Base-by-base conservation (phyloP, 305 asterid species). In the Fraxinus paxiana region DNA sequence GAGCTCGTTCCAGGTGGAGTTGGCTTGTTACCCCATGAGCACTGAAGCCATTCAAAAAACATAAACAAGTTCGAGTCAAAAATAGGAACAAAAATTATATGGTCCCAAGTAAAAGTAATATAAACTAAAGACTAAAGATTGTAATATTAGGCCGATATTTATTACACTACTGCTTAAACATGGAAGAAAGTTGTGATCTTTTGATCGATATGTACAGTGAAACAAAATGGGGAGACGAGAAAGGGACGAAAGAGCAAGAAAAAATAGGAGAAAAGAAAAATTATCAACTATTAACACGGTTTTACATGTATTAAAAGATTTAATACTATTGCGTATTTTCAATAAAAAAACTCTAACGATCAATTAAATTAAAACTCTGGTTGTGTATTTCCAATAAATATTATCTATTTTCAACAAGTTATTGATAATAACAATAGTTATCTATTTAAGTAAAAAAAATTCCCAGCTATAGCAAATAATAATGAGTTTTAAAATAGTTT, bases 11-110 rank as follows among this genome's bases (percentile, higher is more conserved):
- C 90, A 0, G 88, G 89, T 13, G 92, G 90, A 80, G 92, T 88
- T 38, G 92, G 92, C 80, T 88, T 88, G 87, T 84, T 88, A 34
- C 90, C 92, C 92, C 90, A 88, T 6, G 92, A 88, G 76, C 92
- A 88, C 92, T 88, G 82, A 28, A 12, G 74, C 38, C 72, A 69
- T 69, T 30, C 31, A 7, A 61, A 63, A 63, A 24, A 9, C 72
- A 26, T 22, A 9, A 2, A 24, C 33, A 24, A 26, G 13, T 15
- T 63, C 3, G 17, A 30, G 41, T 30, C 5, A 69, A 67, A 69
- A 28, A 6, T 43, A 56, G 67, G 6, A 46, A 46, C 56, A 46
- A 46, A 46, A 46, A 46, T 15, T 46, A 46, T 46, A 13, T 13
- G 17, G 59, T 48, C 59, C 8, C 59, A 56, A 56, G 28, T 56